Evolutionary conservation across 768 basidiomycete genomes (phyloP), one percentile per base, ranked within the genome.

Genomic region (Strobilomyces dryophilus): DNA sequence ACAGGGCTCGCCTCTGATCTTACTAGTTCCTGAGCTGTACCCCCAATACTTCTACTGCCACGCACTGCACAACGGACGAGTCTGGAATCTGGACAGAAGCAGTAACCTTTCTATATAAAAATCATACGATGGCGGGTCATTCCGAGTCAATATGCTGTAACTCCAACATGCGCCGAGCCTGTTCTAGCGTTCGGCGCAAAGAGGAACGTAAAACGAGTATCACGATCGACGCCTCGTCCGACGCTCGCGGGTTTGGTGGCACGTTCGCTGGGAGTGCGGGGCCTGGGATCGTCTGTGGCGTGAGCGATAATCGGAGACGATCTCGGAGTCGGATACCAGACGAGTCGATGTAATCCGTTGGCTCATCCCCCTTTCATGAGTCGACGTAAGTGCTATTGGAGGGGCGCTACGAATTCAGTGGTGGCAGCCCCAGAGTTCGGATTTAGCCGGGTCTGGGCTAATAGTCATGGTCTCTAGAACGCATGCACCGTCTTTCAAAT

Each of bases 191-290:
- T 66, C 45, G 63, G 55, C 32, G 52, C 55, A 76, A 81, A 80
- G 44, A 71, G 72, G 45, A 78, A 62, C 8, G 73, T 71, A 66
- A 71, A 78, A 52, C 71, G 65, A 6, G 79, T 75, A 63, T 65
- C 69, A 49, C 66, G 64, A 62, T 80, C 78, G 20, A 79, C 79
- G 24, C 73, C 69, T 0, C 74, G 76, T 41, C 73, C 66, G 45
- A 80, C 58, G 47, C 63, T 63, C 20, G 71, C 68, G 35, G 79
- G 78, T 21, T 62, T 66, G n/a, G 63, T 61, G 45, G 60, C 61
- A 73, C 66, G 69, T 80, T 81, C 44, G 67, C 65, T 27, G 76
- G 73, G 63, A 79, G 62, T 0, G 73, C 66, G 51, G 78, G n/a
- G n/a, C n/a, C n/a, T n/a, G n/a, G 61, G 58, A 78, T 76, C 15